phyloP scores from a whole-genome alignment of 2,329 filamentous ascomycete species.

The Beauveria caledonica region DNA sequence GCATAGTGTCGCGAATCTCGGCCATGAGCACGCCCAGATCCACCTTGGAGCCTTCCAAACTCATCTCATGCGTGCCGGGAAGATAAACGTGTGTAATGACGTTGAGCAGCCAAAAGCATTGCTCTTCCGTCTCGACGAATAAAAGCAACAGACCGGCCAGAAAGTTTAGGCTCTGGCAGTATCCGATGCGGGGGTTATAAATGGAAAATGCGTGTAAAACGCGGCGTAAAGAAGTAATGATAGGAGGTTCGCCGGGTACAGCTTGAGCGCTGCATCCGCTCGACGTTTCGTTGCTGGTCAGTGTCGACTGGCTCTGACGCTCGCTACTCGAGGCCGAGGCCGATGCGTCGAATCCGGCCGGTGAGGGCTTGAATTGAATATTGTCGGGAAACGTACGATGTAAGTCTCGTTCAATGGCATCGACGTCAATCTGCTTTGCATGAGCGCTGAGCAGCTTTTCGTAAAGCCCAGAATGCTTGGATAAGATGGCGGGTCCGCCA shows the following conservation, averaged over 20 bases:
- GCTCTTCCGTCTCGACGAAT: conserved; percentile 82
- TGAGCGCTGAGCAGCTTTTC: conserved; percentile 55
- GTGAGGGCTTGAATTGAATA: conserved; percentile 68
- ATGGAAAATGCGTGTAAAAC: conserved; percentile 85
- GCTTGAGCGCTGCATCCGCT: conserved; percentile 21
- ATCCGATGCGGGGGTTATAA: conserved; percentile 85
- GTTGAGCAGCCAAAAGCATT: conserved; percentile 86
- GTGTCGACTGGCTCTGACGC: conserved; percentile 30
- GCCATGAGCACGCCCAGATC: conserved; percentile 92
- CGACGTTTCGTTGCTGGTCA: conserved; percentile 26
- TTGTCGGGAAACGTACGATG: conserved; percentile 95
- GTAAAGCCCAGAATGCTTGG: conserved; percentile 71
- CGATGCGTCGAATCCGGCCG: conserved; percentile 21
- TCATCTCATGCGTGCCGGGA: conserved; percentile 85
- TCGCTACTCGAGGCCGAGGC: conserved; percentile 22
- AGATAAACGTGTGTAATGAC: conserved; percentile 85
- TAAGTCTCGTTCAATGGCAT: conserved; percentile 88
- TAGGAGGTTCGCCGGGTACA: conserved; percentile 56
- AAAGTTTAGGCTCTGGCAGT: conserved; percentile 95
- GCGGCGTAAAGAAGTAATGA: conserved; percentile 73
- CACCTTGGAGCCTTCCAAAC: conserved; percentile 83
- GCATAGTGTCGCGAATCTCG: conserved; percentile 72
- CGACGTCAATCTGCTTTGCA: conserved; percentile 65
- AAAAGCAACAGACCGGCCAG: conserved; percentile 81
- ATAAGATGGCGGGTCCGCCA: conserved; percentile 71